phyloP scores from a whole-genome alignment of 2,329 filamentous ascomycete genomes.

The Endocalyx cinctus region DNA sequence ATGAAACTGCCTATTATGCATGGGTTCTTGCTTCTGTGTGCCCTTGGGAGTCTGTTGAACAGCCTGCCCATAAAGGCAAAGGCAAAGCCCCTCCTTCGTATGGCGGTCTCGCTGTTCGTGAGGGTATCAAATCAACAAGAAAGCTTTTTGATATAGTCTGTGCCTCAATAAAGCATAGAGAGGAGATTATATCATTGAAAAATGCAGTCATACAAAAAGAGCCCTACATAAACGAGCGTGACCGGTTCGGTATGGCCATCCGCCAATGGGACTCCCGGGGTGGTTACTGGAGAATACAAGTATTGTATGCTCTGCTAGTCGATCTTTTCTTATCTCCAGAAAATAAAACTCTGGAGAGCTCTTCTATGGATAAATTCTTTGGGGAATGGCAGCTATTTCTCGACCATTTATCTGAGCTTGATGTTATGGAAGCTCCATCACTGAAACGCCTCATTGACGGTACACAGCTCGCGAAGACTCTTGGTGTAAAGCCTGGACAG shows the following conservation, averaged over 20 bases:
- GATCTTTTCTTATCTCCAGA: no score
- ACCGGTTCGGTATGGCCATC: slow-evolving; percentile 69
- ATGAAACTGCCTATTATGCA: slow-evolving; percentile 63
- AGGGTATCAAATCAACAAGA: slow-evolving; percentile 77
- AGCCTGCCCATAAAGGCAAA: slow-evolving; percentile 33
- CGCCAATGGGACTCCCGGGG: slow-evolving; percentile 61
- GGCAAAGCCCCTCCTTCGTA: slow-evolving; percentile 53
- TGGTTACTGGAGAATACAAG: slow-evolving; percentile 66
- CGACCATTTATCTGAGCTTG: slow-evolving; percentile 48
- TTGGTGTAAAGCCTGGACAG: slow-evolving; percentile 68
- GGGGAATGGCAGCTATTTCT: slow-evolving; percentile 51
- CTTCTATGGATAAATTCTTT: slow-evolving; percentile 41
- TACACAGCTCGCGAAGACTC: slow-evolving; percentile 61
- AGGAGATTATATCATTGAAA: slow-evolving; percentile 61
- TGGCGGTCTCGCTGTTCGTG: slow-evolving; percentile 61
- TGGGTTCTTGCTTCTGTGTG: slow-evolving; percentile 74
- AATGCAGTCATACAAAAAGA: slow-evolving; percentile 43
- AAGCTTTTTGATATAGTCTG: slow-evolving; percentile 66
- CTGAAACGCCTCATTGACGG: slow-evolving; percentile 69
- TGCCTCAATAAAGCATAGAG: slow-evolving; percentile 57
- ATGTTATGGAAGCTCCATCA: slow-evolving; percentile 53
- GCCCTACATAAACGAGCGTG: slow-evolving; percentile 47
- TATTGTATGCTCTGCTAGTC: slow-evolving; percentile 62
- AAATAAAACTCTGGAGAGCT: no score
- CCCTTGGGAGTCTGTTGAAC: slow-evolving; percentile 61